Percentiles rank a stretch among this genome's conserved stretches.
phyloP scores from a whole-genome alignment of 2,329 filamentous ascomycete genomes.

The Harringtonia aguacate region DNA sequence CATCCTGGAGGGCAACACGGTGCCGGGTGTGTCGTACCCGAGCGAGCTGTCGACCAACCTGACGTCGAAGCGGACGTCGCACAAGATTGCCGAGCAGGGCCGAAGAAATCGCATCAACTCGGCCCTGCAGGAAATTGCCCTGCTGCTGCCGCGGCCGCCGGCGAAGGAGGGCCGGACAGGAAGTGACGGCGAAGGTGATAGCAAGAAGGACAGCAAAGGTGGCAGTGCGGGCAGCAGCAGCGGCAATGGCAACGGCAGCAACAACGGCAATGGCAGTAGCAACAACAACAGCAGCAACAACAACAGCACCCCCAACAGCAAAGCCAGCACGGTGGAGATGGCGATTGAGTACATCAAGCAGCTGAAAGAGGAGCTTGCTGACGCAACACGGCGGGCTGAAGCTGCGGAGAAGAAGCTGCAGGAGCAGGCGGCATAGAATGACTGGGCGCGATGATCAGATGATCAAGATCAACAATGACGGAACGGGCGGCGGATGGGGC shows the following conservation, averaged over 20 bases:
- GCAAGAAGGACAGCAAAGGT: constrained; percentile 29
- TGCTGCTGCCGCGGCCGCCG: constrained; percentile 53
- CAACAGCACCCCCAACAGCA: constrained; percentile 57
- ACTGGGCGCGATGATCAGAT: too few relatives aligned
- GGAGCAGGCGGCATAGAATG: too few relatives aligned
- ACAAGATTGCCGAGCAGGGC: constrained; percentile 96
- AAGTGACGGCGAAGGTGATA: not conserved
- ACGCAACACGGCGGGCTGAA: constrained; percentile 52
- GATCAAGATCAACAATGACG: too few relatives aligned
- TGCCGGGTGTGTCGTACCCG: constrained; percentile 84
- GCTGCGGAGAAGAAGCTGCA: constrained; percentile 52
- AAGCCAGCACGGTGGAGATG: constrained; percentile 94
- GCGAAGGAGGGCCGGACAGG: constrained; percentile 18
- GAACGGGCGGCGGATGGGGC: too few relatives aligned
- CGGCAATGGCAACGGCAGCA: constrained; percentile 58
- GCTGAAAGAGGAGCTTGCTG: constrained; percentile 61
- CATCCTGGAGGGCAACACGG: constrained; percentile 82
- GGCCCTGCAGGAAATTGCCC: constrained; percentile 83
- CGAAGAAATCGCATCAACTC: constrained; percentile 91
- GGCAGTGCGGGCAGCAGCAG: constrained; percentile 17
- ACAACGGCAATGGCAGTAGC: constrained; percentile 2
- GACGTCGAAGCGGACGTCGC: constrained; percentile 91
- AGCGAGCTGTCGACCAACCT: constrained; percentile 86
- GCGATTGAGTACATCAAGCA: constrained; percentile 92
- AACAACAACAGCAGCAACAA: constrained; percentile 69